Conservation (phyloP, 768 basidiomycete genomes). For the Suillus alpinus region DNA sequence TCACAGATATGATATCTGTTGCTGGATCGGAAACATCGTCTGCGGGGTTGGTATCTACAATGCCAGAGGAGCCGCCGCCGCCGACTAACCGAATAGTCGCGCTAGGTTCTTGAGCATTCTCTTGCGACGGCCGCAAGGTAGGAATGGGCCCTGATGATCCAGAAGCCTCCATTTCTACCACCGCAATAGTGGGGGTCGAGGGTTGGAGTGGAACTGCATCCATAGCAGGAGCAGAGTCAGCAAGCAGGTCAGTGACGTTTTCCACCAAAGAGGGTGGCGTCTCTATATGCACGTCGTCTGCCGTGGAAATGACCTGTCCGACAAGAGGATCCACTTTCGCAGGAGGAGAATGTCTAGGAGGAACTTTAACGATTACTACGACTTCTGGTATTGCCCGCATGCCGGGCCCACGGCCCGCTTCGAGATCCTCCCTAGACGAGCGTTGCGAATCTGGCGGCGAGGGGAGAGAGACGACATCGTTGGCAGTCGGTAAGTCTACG, state of each 20-base stretch:
- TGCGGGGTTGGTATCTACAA: slow-evolving; percentile 28
- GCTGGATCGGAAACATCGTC: slow-evolving; percentile 32
- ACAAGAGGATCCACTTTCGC: slow-evolving; percentile 16
- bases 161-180: slow-evolving; percentile 4
- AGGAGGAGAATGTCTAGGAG: slow-evolving; percentile 11
- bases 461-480: slow-evolving; percentile 49
- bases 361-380: slow-evolving; percentile 13
- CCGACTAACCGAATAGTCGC: slow-evolving; percentile 61
- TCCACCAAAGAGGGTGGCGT: slow-evolving; percentile 13
- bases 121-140: slow-evolving; percentile 10
- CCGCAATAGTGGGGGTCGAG: slow-evolving; percentile 20
- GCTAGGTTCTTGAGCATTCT: slow-evolving; percentile 26
- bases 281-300: slow-evolving; percentile 4
- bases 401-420: slow-evolving; percentile 38
- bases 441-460: slow-evolving; percentile 44
- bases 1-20: slow-evolving; percentile 38
- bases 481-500: slow-evolving; percentile 63
- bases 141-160: slow-evolving; percentile 12
- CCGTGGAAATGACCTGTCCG: slow-evolving; percentile 7
- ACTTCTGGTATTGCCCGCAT: slow-evolving; percentile 33
- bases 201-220: slow-evolving; percentile 30
- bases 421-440: slow-evolving; percentile 37
- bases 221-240: slow-evolving; percentile 38
- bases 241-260: slow-evolving; percentile 50
- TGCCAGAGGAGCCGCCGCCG: slow-evolving; percentile 39